Base-by-base conservation (phyloP, 345 rosid genomes). In the Combretum micranthum region DNA sequence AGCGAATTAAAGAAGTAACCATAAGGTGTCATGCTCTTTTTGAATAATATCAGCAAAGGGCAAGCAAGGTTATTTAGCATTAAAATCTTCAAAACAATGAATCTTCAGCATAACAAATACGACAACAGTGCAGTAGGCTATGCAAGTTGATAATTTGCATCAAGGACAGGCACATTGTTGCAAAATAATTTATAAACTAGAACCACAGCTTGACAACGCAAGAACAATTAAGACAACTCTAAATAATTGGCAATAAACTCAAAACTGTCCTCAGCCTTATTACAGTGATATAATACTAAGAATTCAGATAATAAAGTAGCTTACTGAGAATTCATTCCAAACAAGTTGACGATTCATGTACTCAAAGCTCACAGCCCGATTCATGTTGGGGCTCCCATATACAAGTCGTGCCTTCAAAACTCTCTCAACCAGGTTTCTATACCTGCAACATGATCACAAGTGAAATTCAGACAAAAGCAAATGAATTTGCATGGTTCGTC, bases 321-420 rank as follows among this genome's bases (percentile, higher is more conserved):
- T 75, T 87, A 90, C 97, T 80, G 92, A 93, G 66, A 93, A 93
- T 72, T 93, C 97, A 71, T 93, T 93, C 99, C 97, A 93, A 73
- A 94, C 97, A 63, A 94, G 77, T 64, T 90, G 97, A 46, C 93
- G 88, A 71, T 94, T 87, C 97, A 90, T 87, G 80, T 94, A 90
- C 86, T 94, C 96, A 47, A 94, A 94, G 83, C 97, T 94, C 65
- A 94, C 95, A 20, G 96, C 90, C 64, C 95, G 80, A 65, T 90
- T 94, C 97, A 94, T 94, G 64, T 87, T 80, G 63, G 96, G 97
- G 63, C 68, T 79, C 66, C 80, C 92, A 55, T 94, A 87, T 44
- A 94, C 97, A 64, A 94, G 93, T 79, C 99, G 84, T 59, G 95
- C 99, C 74, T 70, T 81, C 60, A 94, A 76, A 62, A 78, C 84